Base-by-base conservation (phyloP, 164 flowering plant genomes). In the Annona squamosa region DNA sequence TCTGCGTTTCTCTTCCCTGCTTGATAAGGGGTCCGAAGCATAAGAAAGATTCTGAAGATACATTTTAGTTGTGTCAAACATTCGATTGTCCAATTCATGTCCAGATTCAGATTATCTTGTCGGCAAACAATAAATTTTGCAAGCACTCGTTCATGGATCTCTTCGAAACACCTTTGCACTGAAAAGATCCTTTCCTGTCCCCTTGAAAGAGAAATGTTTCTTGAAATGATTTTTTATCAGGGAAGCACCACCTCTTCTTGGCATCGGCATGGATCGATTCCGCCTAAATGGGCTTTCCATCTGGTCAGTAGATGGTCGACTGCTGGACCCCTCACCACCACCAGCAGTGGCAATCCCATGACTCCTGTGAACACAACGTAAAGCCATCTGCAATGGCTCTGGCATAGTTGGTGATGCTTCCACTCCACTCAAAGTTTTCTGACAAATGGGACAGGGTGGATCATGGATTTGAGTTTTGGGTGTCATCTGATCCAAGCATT, bases 361-460 rank as follows among this genome's bases (percentile, higher is more conserved):
- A 72, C 74, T 76, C 62, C 85, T 71, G 65, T 79, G 66, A 10
- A 75, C n/a, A 4, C 84, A 74, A 69, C 81, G 79, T 13, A 83
- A 56, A 42, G 79, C 84, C 81, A 81, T 74, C 72, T 79, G 84
- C 74, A 81, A 74, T 4, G 84, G 77, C 76, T 85, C 85, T 5
- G 83, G 74, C 62, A 80, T 64, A 7, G 79, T 63, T 5, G 74
- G 9, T 17, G 83, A 76, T 69, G 81, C 81, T 44, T 80, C 82
- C 1, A 43, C 45, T 4, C 72, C 46, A 63, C 73, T 78, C 13
- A 72, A 45, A 45, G 67, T 65, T 75, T 79, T 85, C 75, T 72
- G 12, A 73, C 89, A 86, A 57, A 83, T 3, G 41, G 88, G 87
- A 70, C 88, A 86, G 65, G 85, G 84, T n/a, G 88, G 88, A 43